These are phyloP conservation scores for Phytophthora cactorum DNA, from an alignment of 352 stramenopile species.

Conservation along the genomic window DNA sequence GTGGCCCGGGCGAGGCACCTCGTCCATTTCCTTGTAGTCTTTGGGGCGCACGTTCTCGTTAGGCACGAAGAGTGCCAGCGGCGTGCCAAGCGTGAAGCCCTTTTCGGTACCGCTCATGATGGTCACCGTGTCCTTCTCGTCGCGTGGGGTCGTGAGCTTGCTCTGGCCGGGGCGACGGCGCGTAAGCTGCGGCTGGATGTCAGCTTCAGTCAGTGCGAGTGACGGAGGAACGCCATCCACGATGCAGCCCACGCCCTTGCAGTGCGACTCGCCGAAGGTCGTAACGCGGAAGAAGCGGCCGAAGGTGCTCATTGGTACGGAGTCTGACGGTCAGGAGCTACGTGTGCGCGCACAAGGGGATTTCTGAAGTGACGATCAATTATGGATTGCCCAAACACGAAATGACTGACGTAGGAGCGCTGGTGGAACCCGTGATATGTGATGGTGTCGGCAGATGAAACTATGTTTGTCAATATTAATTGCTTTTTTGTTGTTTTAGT, in stretches of 20 bases:
- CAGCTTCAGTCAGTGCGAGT: slow-evolving; percentile 93
- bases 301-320: slow-evolving; percentile 91
- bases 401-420: slow-evolving; percentile 24
- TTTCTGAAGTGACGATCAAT: slow-evolving; percentile 23
- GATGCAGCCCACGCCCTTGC: slow-evolving; percentile 96
- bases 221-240: slow-evolving; percentile 98
- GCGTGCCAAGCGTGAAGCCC: slow-evolving; percentile 95
- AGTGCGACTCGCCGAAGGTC: slow-evolving; percentile 99
- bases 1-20: slow-evolving; percentile 92
- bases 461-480: background rate
- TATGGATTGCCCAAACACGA: slow-evolving; percentile 27
- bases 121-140: slow-evolving; percentile 97
- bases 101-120: slow-evolving; percentile 97
- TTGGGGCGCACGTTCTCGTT: slow-evolving; percentile 98
- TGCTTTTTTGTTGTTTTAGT: background rate
- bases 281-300: slow-evolving; percentile 98
- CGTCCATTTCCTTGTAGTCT: slow-evolving; percentile 98
- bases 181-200: slow-evolving; percentile 98
- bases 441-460: background rate
- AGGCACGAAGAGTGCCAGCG: slow-evolving; percentile 96
- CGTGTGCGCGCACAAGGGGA: background rate
- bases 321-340: background rate
- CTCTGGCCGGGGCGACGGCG: slow-evolving; percentile 97
- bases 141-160: slow-evolving; percentile 97
- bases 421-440: background rate